phyloP scores from a whole-genome alignment of 2,329 filamentous ascomycete species.

The Xylariaceae sp. region DNA sequence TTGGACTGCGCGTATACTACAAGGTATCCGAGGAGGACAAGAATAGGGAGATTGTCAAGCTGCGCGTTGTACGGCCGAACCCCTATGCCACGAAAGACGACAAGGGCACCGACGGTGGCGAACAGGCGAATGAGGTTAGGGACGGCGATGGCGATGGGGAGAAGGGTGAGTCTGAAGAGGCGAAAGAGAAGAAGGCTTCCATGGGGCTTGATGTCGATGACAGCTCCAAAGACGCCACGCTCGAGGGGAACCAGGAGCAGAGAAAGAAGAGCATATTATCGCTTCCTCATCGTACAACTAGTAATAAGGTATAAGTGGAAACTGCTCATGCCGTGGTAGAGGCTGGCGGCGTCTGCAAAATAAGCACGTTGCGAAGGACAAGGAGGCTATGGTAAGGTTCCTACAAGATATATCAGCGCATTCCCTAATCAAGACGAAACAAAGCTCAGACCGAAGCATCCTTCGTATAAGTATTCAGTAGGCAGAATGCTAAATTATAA shows the following conservation, averaged over 20 bases:
- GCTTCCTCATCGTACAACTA: constrained; percentile 21
- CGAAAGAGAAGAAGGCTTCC: constrained; percentile 43
- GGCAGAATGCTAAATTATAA: constrained; percentile 4
- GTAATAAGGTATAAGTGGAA: too few relatives aligned
- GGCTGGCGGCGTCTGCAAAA: neutral
- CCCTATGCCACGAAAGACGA: constrained; percentile 40
- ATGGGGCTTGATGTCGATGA: constrained; percentile 47
- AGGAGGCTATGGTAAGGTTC: neutral
- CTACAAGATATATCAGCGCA: neutral
- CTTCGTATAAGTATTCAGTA: constrained; percentile 2
- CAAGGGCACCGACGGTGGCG: constrained; percentile 32
- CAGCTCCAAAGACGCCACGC: constrained; percentile 42
- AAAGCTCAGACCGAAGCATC: too few relatives aligned
- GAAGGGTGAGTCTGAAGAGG: constrained; percentile 33
- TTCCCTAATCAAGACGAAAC: too few relatives aligned
- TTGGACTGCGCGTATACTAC: constrained; percentile 66
- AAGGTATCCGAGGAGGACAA: constrained; percentile 47
- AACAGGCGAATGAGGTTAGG: constrained; percentile 29
- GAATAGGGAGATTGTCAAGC: constrained; percentile 44
- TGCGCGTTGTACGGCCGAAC: constrained; percentile 49
- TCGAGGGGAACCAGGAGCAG: constrained; percentile 38
- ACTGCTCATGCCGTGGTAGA: neutral
- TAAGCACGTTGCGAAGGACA: neutral
- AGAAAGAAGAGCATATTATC: constrained; percentile 41
- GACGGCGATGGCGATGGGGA: constrained; percentile 27